Evolutionary conservation across 2,329 filamentous ascomycete genomes (phyloP).

Genomic region (Verticillium albo-atrum): DNA sequence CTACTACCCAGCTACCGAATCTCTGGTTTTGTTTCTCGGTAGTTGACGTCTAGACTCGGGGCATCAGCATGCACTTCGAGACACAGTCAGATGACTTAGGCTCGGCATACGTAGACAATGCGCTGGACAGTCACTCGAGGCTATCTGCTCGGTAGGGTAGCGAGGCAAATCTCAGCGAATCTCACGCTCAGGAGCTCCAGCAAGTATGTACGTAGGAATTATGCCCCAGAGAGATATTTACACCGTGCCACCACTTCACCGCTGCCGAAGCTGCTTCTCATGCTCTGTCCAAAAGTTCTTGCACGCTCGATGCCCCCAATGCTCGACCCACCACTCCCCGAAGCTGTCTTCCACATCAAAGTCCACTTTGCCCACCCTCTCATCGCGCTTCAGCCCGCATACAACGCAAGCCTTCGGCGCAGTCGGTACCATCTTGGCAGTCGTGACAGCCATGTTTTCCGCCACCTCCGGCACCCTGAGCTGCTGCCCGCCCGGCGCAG

Average conservation of each 20-base stretch:
- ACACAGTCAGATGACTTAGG: too few relatives aligned
- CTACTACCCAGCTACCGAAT: too few relatives aligned
- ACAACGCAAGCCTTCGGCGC: slow-evolving; percentile 74
- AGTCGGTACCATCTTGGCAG: slow-evolving; percentile 67
- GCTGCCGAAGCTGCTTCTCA: slow-evolving; percentile 63
- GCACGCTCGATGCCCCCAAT: slow-evolving; percentile 78
- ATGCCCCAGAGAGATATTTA: neutral
- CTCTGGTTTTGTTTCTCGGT: too few relatives aligned
- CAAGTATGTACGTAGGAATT: neutral
- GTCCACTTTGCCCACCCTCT: slow-evolving; percentile 73
- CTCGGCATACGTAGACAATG: too few relatives aligned
- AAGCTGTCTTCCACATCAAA: slow-evolving; percentile 81
- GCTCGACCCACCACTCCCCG: slow-evolving; percentile 93
- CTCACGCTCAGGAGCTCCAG: too few relatives aligned
- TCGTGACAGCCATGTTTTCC: slow-evolving; percentile 64
- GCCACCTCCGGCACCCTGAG: slow-evolving; percentile 65
- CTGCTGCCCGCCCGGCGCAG: slow-evolving; percentile 27
- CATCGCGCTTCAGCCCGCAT: slow-evolving; percentile 84
- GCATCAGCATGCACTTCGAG: too few relatives aligned
- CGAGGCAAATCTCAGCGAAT: too few relatives aligned
- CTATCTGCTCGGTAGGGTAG: too few relatives aligned
- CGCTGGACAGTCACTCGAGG: too few relatives aligned
- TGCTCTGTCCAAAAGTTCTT: slow-evolving; percentile 82
- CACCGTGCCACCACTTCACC: slow-evolving; percentile 33
- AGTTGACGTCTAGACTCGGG: too few relatives aligned